These are phyloP conservation scores for Naganishia liquefaciens DNA, from an alignment of 1,284 basidiomycete genomes.

Conservation along the genomic window DNA sequence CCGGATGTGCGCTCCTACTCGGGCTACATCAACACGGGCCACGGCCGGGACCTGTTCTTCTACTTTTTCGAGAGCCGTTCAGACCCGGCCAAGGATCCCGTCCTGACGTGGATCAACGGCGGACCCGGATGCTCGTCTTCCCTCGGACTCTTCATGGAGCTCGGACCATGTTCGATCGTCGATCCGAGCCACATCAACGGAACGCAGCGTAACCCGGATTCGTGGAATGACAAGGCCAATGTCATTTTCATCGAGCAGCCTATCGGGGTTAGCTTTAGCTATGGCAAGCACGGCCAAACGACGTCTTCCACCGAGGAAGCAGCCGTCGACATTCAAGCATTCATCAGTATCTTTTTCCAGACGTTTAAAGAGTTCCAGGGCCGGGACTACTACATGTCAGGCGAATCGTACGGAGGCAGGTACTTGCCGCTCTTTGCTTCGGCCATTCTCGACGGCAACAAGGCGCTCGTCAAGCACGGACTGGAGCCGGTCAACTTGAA, in stretches of 20 bases:
- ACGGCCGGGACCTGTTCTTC: slow-evolving; percentile 74
- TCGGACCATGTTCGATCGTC: slow-evolving; percentile 53
- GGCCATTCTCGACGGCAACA: slow-evolving; percentile 76
- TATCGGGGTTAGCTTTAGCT: slow-evolving; percentile 67
- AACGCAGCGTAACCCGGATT: slow-evolving; percentile 55
- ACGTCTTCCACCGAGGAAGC: slow-evolving; percentile 70
- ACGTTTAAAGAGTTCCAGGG: slow-evolving; percentile 67
- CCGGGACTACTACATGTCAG: slow-evolving; percentile 66
- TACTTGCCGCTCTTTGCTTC: slow-evolving; percentile 82
- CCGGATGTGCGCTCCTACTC: slow-evolving; percentile 41
- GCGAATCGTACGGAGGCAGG: slow-evolving; percentile 70
- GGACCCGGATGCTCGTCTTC: slow-evolving; percentile 55
- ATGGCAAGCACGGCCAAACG: slow-evolving; percentile 65
- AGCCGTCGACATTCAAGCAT: slow-evolving; percentile 68
- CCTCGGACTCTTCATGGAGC: slow-evolving; percentile 58
- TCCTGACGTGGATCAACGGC: slow-evolving; percentile 54
- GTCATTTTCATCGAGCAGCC: slow-evolving; percentile 53
- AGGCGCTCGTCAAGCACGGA: slow-evolving; percentile 61
- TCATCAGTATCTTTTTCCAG: slow-evolving; percentile 73
- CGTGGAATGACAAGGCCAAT: slow-evolving; percentile 57
- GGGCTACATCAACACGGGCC: slow-evolving; percentile 65
- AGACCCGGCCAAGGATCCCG: slow-evolving; percentile 62
- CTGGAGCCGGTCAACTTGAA: slow-evolving; percentile 73
- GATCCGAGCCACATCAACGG: slow-evolving; percentile 51
- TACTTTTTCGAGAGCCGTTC: slow-evolving; percentile 79